These are phyloP conservation scores for Aspergillus panamensis DNA, from an alignment of 495 filamentous ascomycete genomes.

Conservation along the genomic window DNA sequence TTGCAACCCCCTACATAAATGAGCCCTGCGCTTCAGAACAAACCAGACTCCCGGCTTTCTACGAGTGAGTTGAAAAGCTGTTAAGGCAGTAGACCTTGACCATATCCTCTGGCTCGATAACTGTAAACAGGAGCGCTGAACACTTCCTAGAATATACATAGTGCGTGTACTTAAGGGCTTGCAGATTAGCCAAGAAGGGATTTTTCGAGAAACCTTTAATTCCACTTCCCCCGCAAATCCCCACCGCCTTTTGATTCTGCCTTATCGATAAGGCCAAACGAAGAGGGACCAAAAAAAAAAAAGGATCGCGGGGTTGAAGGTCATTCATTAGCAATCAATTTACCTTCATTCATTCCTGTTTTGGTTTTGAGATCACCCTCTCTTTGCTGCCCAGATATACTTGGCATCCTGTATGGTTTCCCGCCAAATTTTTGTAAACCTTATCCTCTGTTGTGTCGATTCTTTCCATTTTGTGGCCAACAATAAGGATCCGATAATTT, in stretches of 20 bases:
- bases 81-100: conserved; percentile 55
- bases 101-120: conserved; percentile 65
- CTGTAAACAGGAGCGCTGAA: no score
- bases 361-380: not conserved
- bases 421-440: not conserved
- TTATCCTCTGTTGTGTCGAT: not conserved
- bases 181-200: not conserved
- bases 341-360: conserved; percentile 3
- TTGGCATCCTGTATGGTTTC: conserved; percentile 1
- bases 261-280: conserved; percentile 21
- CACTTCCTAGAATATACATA: no score
- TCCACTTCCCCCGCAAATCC: not conserved
- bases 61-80: conserved; percentile 56
- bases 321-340: conserved; percentile 1
- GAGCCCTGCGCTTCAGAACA: conserved; percentile 60
- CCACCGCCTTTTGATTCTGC: conserved; percentile 10
- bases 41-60: conserved; percentile 51
- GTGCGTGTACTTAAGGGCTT: conserved; percentile 11
- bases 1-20: conserved; percentile 65
- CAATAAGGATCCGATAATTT: not conserved
- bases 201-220: not conserved
- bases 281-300: conserved; percentile 9
- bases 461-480: not conserved
- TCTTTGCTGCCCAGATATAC: not conserved
- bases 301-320: conserved; percentile 13